phyloP scores from a whole-genome alignment of 176 grass and related monocot genomes.

The Carex kokanica region DNA sequence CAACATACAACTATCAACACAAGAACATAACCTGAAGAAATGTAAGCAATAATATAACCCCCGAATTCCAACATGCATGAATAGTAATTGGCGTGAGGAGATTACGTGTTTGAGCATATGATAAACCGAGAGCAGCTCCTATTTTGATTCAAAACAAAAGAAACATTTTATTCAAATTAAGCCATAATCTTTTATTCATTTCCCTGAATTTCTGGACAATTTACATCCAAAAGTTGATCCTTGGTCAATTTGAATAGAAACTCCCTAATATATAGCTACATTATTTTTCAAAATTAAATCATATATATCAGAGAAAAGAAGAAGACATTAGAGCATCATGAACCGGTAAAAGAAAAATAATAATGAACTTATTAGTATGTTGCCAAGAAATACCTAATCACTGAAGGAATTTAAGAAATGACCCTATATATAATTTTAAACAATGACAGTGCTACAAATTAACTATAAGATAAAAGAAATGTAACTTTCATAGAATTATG shows the following conservation, averaged over 20 bases:
- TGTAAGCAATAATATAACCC: conserved; percentile 80
- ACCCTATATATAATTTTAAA: background rate
- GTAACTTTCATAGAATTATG: background rate
- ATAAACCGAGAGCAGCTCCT: conserved; percentile 81
- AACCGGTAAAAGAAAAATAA: background rate
- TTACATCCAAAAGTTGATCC: background rate
- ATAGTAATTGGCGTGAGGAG: conserved; percentile 83
- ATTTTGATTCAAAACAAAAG: conserved; percentile 17
- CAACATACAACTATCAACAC: background rate
- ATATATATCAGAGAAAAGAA: background rate
- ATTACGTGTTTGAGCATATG: conserved; percentile 94
- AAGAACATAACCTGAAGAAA: conserved; percentile 68
- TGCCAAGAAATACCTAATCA: background rate
- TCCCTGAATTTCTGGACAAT: background rate
- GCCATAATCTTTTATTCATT: background rate
- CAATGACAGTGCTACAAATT: background rate
- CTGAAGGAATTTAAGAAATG: background rate
- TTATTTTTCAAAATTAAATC: background rate
- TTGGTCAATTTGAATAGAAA: background rate
- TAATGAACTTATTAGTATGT: background rate
- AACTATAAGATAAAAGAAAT: background rate
- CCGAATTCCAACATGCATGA: conserved; percentile 93
- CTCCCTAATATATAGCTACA: background rate
- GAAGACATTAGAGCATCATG: background rate
- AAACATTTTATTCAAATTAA: background rate